Evolutionary conservation across 2,329 filamentous ascomycete species (phyloP).

Genomic region (Penicillium janthinellum): DNA sequence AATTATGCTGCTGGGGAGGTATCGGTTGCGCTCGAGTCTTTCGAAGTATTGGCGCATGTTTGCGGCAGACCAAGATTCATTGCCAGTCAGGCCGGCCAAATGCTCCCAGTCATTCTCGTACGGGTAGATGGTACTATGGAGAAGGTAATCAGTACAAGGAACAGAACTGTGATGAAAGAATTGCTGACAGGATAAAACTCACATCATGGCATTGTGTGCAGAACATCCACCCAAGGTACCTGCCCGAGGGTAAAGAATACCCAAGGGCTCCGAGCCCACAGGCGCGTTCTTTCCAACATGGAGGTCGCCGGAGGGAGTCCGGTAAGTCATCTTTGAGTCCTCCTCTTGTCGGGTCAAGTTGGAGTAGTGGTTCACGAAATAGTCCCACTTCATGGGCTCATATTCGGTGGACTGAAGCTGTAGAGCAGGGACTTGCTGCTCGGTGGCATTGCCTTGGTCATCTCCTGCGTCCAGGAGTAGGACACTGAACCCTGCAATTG

Average conservation of each 20-base stretch:
- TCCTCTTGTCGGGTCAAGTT: slow-evolving; percentile 55
- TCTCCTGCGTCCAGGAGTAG: slow-evolving; percentile 65
- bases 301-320: slow-evolving; percentile 52
- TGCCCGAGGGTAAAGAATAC: slow-evolving; percentile 59
- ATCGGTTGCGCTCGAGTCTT: slow-evolving; percentile 56
- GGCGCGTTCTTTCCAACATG: slow-evolving; percentile 59
- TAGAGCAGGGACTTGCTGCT: slow-evolving; percentile 59
- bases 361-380: slow-evolving; percentile 64
- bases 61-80: slow-evolving; percentile 57
- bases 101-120: slow-evolving; percentile 61
- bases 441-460: slow-evolving; percentile 55
- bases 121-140: slow-evolving; percentile 53
- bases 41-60: slow-evolving; percentile 61
- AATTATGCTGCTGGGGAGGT: slow-evolving; percentile 44
- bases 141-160: not conserved
- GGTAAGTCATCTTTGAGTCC: slow-evolving; percentile 63
- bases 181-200: slow-evolving; percentile 25
- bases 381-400: slow-evolving; percentile 61
- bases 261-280: slow-evolving; percentile 51
- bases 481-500: slow-evolving; percentile 60
- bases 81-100: slow-evolving; percentile 59
- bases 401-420: slow-evolving; percentile 59
- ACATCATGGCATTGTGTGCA: slow-evolving; percentile 63
- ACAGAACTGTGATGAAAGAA: slow-evolving; percentile 41
- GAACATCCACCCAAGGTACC: slow-evolving; percentile 60